Percentiles rank a stretch among this genome's conserved stretches.
phyloP scores from a whole-genome alignment of 2,329 filamentous ascomycete genomes.

The Fusarium decemcellulare region DNA sequence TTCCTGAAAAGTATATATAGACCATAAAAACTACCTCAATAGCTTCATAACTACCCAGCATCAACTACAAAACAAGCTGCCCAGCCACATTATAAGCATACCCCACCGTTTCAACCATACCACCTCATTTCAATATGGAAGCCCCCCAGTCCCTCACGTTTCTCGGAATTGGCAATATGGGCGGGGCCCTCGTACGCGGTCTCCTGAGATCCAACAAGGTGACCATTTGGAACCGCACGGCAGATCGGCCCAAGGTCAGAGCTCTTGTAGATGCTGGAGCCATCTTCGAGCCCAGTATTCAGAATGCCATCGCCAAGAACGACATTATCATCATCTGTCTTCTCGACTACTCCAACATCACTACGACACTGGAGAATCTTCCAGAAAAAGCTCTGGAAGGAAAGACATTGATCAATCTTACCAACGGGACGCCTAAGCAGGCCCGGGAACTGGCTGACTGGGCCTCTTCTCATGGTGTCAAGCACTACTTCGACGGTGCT shows the following conservation, averaged over 20 bases:
- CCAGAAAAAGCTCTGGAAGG: not conserved
- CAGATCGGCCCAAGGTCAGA: not conserved
- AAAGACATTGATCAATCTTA: not conserved
- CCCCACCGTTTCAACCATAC: too few relatives aligned
- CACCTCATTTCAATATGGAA: not conserved
- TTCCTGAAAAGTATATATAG: too few relatives aligned
- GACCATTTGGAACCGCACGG: not conserved
- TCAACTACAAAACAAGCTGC: too few relatives aligned
- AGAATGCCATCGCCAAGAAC: not conserved
- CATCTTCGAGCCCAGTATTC: not conserved
- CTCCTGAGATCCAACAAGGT: not conserved
- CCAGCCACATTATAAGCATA: too few relatives aligned
- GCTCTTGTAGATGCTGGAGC: not conserved
- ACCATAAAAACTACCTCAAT: too few relatives aligned
- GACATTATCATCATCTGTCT: not conserved
- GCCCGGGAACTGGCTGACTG: not conserved
- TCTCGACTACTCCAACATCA: slow-evolving; percentile 1
- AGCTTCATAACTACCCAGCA: too few relatives aligned
- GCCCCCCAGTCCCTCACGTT: not conserved
- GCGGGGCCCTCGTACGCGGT: not conserved
- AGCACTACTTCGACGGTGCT: not conserved
- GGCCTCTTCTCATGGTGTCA: not conserved
- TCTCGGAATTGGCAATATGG: not conserved
- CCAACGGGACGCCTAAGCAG: not conserved
- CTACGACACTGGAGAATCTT: not conserved